Evolutionary conservation across 805 yeast genomes (phyloP), one percentile per base, ranked within the genome.

Genomic region (Saccharomycopsis sp.): DNA sequence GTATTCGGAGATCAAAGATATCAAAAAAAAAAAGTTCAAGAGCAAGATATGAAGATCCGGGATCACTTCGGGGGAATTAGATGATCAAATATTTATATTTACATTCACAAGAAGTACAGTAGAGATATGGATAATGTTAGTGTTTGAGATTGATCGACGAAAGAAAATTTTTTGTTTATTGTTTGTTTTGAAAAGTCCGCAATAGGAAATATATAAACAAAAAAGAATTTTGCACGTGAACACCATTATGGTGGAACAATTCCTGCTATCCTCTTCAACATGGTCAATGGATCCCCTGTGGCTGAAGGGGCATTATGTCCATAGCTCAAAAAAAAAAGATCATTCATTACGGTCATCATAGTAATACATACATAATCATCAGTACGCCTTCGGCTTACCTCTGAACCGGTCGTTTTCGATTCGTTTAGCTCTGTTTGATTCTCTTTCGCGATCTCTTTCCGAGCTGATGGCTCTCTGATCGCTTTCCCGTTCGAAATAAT

Each of bases 371-470:
- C 38, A 7, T 5, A 5, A 29, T 29, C 38, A 44, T 50, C 35
- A 56, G 23, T 57, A 57, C 17, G 59, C 59, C 50, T 23, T 57
- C 12, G 59, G 59, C 19, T 41, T 53, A 7, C 53, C 59, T 24
- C 56, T 29, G 14, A 19, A 3, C 54, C 56, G 22, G 12, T 57
- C 59, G 24, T 38, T 53, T 17, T 53, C 56, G 15, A 53, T 44
- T 49, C 54, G 9, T 20, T 56, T 55, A 7, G 52, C 55, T 14
- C 58, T 22, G 25, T 34, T 22, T 17, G 19, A 42, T 20, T 53
- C 56, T 47, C 59, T 42, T 19, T 53, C 56, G 2, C 54, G 24
- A 9, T 57, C 59, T n/a, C 59, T 12, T 15, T 52, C 56, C 14
- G 56, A 35, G 12, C 3, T 3, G 17, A 25, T 20, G 9, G 25